Evolutionary conservation across 208 protist genomes (phyloP), one percentile per base, ranked within the genome.

Genomic region (Hexamita inflata): DNA sequence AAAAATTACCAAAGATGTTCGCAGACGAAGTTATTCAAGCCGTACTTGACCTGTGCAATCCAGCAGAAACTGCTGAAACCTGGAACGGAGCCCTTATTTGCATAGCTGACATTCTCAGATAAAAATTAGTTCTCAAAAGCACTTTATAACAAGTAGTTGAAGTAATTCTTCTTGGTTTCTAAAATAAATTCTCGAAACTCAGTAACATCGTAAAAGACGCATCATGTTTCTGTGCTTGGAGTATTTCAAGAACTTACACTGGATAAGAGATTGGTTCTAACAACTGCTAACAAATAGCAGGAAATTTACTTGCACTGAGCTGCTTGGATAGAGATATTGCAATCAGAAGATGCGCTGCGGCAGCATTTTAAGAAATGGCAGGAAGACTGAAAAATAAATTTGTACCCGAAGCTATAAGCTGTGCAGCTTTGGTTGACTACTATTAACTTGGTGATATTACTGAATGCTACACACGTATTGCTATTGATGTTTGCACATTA

Each of bases 11-110:
- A 24, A 38, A 38, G 13, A 15, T 66, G 30, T 66, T 66, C 30
- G 60, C 60, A 38, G 34, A 66, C 60, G 60, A 66, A 66, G 29
- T 66, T 66, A 38, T 66, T 66, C 24, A 38, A 15, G 60, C 15
- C 24, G 19, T 66, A 66, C 34, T 66, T 38, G 13, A 15, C 34
- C 30, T 38, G 24, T 66, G 15, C 30, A 38, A 15, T 38, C 60
- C 60, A 34, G 60, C 60, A 40, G 60, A 66, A 34, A 66, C 29
- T 24, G 24, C 60, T 38, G 60, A 66, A 66, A 66, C 60, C 24
- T 66, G 60, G 60, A 15, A 66, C 34, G 60, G 60, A 15, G 60
- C 60, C 15, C 13, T 24, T 40, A 66, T 66, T 15, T 15, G 24
- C 34, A 24, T 66, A n/a, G 60, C 24, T 38, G 60, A 66, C 15